Evolutionary conservation across 306 rosid genomes (phyloP), one percentile per base, ranked within the genome.

Genomic region (Clitoria ternatea): DNA sequence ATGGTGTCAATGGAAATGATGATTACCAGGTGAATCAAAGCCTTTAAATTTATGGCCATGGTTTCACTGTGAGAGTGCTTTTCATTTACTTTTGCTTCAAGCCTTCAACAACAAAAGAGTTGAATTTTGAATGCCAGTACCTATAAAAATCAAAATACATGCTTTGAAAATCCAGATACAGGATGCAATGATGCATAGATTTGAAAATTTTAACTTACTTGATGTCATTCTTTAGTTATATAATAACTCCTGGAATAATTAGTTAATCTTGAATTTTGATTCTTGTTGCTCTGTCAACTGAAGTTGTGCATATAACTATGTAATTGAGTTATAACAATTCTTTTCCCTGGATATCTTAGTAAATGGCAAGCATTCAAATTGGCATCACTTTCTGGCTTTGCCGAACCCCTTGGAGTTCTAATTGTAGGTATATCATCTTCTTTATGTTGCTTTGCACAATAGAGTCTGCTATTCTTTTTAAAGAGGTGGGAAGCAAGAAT

Each of bases 301-400:
- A 55, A 43, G 29, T 53, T 77, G 24, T 70, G 67, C 52, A 59
- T 30, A 48, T 67, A 48, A 45, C 44, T 60, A 80, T 36, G 18
- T 23, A 7, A 52, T 65, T 84, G 54, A 72, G 27, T 36, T 26
- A 24, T 75, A 36, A 60, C 30, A 2, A 33, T 60, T 60, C 18
- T 18, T 33, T 36, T 60, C 70, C 61, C 13, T 66, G 72, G 64
- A 53, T 40, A 24, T 79, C 60, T 56, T 84, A 94, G 97, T 77
- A 94, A 91, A 84, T 94, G 99, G 99, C 87, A 94, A 85, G 99
- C 99, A 22, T 94, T 94, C 91, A 94, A 94, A 81, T 82, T 87
- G 80, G 97, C 99, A 27, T 84, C 97, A 13, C 99, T 94, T 74
- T 94, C 99, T 67, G 99, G 99, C 80, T 80, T 94, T 26, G 97